Evolutionary conservation across 352 stramenopile species (phyloP).

Genomic region (Blastocystis sp.): DNA sequence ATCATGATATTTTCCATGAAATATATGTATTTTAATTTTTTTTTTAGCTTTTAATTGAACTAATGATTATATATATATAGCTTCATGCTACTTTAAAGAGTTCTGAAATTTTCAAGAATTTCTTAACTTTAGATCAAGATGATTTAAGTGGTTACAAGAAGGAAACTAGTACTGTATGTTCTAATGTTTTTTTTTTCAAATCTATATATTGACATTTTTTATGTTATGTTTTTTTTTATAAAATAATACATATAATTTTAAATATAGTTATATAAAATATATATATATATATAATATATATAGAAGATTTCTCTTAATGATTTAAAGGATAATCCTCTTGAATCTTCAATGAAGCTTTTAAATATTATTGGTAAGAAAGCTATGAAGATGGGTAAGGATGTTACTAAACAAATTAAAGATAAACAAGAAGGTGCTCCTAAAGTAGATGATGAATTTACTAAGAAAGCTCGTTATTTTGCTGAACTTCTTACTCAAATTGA

Average conservation of each 20-base stretch:
- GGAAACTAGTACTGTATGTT: no score
- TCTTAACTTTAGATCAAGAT: conserved; percentile 20
- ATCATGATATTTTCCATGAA: no score
- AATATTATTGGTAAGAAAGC: conserved; percentile 13
- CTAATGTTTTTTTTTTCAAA: no score
- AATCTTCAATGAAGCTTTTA: conserved; percentile 18
- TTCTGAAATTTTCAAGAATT: conserved; percentile 8
- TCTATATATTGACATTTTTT: no score
- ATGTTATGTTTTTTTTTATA: no score
- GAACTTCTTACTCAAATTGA: conserved; percentile 13
- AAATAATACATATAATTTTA: no score
- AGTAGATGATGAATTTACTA: conserved; percentile 21
- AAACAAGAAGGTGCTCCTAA: conserved; percentile 6
- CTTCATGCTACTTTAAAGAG: no score
- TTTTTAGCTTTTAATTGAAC: no score
- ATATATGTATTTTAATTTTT: no score
- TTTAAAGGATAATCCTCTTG: conserved; percentile 16
- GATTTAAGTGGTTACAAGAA: conserved; percentile 16
- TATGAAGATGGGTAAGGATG: conserved; percentile 1
- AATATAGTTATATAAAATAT: no score
- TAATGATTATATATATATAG: no score
- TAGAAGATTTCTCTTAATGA: conserved; percentile 10
- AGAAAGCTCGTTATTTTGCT: conserved; percentile 16
- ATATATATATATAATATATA: no score
- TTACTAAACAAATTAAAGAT: conserved; percentile 19